Conservation (phyloP, 352 stramenopile genomes). For the Pythium scleroteichum region DNA sequence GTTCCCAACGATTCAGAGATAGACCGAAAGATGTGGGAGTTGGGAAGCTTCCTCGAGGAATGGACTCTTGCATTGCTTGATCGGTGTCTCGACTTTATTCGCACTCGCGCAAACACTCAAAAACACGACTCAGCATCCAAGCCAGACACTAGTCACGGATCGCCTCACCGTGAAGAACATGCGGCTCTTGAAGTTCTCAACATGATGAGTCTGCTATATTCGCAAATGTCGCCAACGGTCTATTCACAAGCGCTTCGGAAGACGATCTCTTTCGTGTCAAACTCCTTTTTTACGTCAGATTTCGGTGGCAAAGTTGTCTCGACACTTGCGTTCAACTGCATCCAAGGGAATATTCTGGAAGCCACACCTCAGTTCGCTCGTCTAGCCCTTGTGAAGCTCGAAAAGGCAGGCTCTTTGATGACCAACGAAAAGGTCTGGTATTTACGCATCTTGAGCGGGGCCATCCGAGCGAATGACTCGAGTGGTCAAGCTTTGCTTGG, state of each 20-base stretch:
- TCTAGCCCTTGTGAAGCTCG: slow-evolving; percentile 48
- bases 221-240: slow-evolving; percentile 62
- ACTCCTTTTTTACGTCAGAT: slow-evolving; percentile 57
- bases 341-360: slow-evolving; percentile 44
- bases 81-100: slow-evolving; percentile 66
- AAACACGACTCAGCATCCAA: slow-evolving; percentile 30
- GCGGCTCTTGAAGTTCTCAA: slow-evolving; percentile 62
- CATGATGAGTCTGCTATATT: slow-evolving; percentile 59
- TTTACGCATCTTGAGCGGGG: slow-evolving; percentile 53
- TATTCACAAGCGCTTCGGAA: slow-evolving; percentile 57
- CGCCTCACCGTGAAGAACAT: slow-evolving; percentile 37
- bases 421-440: slow-evolving; percentile 70
- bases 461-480: slow-evolving; percentile 44
- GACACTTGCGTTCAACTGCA: slow-evolving; percentile 48
- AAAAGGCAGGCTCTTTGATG: slow-evolving; percentile 43
- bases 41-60: slow-evolving; percentile 59
- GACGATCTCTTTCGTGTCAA: slow-evolving; percentile 54
- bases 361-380: slow-evolving; percentile 44
- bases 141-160: slow-evolving; percentile 13
- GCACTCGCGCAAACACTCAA: slow-evolving; percentile 44
- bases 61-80: slow-evolving; percentile 66
- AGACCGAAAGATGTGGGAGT: slow-evolving; percentile 60
- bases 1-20: slow-evolving; percentile 30
- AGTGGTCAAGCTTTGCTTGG: slow-evolving; percentile 33
- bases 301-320: slow-evolving; percentile 67